Conservation (phyloP, 1,139 yeast species). For the Magnusiomyces suaveolens region DNA sequence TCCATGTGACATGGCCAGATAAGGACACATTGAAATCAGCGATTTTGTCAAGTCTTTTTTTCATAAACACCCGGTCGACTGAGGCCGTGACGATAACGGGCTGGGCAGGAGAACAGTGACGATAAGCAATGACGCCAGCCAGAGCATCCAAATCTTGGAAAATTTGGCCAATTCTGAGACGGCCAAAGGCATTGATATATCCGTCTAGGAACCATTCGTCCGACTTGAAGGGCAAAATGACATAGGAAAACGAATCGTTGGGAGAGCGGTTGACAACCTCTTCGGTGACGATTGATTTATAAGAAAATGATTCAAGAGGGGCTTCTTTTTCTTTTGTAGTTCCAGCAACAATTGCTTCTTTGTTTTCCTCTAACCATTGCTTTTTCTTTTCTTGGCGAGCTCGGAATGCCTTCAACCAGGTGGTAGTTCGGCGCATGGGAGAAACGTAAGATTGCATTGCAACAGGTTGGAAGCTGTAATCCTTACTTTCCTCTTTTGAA, state of each 20-base stretch:
- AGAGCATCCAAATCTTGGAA: conserved; percentile 86
- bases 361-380: conserved; percentile 40
- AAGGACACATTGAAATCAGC: conserved; percentile 64
- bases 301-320: conserved; percentile 45
- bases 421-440: conserved; percentile 37
- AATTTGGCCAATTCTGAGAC: conserved; percentile 81
- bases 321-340: conserved; percentile 10
- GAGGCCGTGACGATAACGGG: conserved; percentile 92
- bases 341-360: conserved; percentile 15
- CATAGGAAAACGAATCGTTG: conserved; percentile 63
- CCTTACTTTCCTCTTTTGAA: not conserved
- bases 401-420: conserved; percentile 78
- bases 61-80: conserved; percentile 83
- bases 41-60: conserved; percentile 74
- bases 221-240: conserved; percentile 71
- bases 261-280: conserved; percentile 65
- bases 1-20: conserved; percentile 87
- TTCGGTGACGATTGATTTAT: conserved; percentile 41
- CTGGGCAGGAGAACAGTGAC: conserved; percentile 82
- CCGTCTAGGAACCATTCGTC: conserved; percentile 78
- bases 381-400: conserved; percentile 61
- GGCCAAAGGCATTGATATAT: conserved; percentile 79
- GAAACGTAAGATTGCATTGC: conserved; percentile 22
- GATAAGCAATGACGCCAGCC: conserved; percentile 79
- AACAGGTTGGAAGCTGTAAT: not conserved